Percentiles rank a stretch among this genome's conserved stretches.
Evolutionary conservation across 306 rosid species (phyloP).

Genomic region (Astragalus membranaceus): DNA sequence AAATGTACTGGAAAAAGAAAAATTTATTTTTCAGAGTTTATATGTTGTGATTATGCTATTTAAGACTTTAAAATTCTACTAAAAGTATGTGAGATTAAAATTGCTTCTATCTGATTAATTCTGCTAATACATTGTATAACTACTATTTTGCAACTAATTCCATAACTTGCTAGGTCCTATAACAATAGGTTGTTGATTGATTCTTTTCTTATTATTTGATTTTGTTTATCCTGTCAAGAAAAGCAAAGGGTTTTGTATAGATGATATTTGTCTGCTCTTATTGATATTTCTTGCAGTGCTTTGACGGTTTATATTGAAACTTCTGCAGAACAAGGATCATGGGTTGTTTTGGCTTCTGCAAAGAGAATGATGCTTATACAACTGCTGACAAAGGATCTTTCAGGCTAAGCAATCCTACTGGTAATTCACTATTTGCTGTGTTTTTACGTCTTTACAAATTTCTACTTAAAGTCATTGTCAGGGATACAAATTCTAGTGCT

Average conservation of each 20-base stretch:
- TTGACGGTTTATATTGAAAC: background rate
- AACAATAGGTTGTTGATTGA: background rate
- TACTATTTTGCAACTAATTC: no score
- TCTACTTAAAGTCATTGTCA: background rate
- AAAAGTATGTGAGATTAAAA: no score
- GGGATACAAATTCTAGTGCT: background rate
- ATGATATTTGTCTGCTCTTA: background rate
- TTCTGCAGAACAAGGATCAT: slow-evolving; percentile 38
- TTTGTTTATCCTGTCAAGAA: background rate
- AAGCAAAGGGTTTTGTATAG: background rate
- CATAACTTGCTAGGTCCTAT: no score
- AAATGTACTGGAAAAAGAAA: no score
- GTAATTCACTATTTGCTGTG: slow-evolving; percentile 16
- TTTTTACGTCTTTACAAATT: background rate
- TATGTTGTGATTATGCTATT: no score
- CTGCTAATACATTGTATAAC: no score
- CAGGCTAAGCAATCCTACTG: slow-evolving; percentile 31
- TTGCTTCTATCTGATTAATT: no score
- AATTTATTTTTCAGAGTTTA: no score
- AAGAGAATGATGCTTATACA: slow-evolving; percentile 36
- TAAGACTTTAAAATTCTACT: no score
- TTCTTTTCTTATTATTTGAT: background rate
- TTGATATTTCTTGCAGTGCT: background rate
- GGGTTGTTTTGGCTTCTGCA: slow-evolving; percentile 79
- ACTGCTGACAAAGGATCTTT: slow-evolving; percentile 34